Evolutionary conservation across 208 protist genomes (phyloP).

Genomic region (Lotmaria passim): DNA sequence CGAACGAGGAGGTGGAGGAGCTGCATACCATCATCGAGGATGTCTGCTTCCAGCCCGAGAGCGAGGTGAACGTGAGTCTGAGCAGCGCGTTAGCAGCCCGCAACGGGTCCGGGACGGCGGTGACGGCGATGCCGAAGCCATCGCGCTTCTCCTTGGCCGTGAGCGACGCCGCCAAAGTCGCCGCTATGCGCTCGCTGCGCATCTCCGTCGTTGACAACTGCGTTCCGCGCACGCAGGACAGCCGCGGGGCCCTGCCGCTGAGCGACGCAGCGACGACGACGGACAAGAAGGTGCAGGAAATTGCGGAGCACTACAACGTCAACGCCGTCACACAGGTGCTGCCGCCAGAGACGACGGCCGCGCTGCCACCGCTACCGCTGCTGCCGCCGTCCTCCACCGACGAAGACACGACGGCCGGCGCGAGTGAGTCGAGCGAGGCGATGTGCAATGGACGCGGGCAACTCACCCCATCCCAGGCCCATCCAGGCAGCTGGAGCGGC

Average conservation of each 20-base stretch:
- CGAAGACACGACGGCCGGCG: constrained; percentile 14
- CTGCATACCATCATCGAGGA: constrained; percentile 38
- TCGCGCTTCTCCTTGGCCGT: constrained; percentile 21
- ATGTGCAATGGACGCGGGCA: not conserved
- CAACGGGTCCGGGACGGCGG: constrained; percentile 3
- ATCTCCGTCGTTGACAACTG: constrained; percentile 28
- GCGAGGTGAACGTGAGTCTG: constrained; percentile 29
- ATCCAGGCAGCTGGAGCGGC: not conserved
- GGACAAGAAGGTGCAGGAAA: constrained; percentile 30
- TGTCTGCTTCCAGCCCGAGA: constrained; percentile 41
- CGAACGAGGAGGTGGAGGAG: constrained; percentile 25
- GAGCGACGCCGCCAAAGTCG: constrained; percentile 20
- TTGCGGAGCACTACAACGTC: constrained; percentile 32
- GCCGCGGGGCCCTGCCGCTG: constrained; percentile 15
- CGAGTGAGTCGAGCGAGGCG: constrained; percentile 22
- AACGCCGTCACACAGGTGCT: constrained; percentile 29
- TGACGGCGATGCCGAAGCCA: constrained; percentile 8
- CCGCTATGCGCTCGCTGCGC: constrained; percentile 24
- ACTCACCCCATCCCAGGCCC: constrained; percentile 4
- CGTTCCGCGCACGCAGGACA: constrained; percentile 20
- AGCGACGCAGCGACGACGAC: constrained; percentile 23
- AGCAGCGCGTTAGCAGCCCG: constrained; percentile 18
- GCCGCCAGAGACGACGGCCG: constrained; percentile 20
- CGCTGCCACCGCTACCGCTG: constrained; percentile 32
- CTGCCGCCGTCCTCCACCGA: constrained; percentile 9